phyloP scores from a whole-genome alignment of 331 rosid genomes.

The Malus hybrid region DNA sequence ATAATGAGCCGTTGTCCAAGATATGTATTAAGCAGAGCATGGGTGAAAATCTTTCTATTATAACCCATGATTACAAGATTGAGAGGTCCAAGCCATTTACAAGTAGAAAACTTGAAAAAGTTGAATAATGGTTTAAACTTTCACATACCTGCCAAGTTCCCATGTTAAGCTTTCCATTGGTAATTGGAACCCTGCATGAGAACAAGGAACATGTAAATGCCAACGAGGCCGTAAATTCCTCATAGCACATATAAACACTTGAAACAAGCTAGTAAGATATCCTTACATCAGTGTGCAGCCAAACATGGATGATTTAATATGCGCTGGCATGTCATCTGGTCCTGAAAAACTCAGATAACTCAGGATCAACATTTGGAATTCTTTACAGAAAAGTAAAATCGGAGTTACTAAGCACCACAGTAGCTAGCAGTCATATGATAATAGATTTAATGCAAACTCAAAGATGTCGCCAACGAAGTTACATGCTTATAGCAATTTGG shows the following conservation, averaged over 20 bases:
- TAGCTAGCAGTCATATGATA: not conserved
- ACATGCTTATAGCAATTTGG: not conserved
- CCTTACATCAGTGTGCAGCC: conserved; percentile 75
- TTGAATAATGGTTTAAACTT: not conserved
- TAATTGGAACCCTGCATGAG: conserved; percentile 72
- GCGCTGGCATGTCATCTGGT: conserved; percentile 98
- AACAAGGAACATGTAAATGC: conserved; percentile 13
- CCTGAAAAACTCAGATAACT: conserved; percentile 45
- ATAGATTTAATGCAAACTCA: not conserved
- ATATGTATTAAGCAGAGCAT: not conserved
- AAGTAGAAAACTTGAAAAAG: not conserved
- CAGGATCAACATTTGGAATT: too few relatives aligned
- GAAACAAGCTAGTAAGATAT: conserved; percentile 4
- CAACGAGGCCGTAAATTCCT: conserved; percentile 1
- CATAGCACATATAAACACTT: conserved; percentile 5
- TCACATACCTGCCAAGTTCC: conserved; percentile 93
- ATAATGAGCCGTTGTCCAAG: not conserved
- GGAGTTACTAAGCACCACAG: not conserved
- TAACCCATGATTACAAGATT: not conserved
- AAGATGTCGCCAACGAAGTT: not conserved
- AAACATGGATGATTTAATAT: conserved; percentile 88
- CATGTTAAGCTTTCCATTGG: conserved; percentile 88
- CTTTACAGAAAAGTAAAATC: not conserved
- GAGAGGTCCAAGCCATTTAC: not conserved
- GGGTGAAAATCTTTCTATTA: not conserved